Evolutionary conservation across 2,329 filamentous ascomycete species (phyloP).

Genomic region (Cordyceps cateniannulata): DNA sequence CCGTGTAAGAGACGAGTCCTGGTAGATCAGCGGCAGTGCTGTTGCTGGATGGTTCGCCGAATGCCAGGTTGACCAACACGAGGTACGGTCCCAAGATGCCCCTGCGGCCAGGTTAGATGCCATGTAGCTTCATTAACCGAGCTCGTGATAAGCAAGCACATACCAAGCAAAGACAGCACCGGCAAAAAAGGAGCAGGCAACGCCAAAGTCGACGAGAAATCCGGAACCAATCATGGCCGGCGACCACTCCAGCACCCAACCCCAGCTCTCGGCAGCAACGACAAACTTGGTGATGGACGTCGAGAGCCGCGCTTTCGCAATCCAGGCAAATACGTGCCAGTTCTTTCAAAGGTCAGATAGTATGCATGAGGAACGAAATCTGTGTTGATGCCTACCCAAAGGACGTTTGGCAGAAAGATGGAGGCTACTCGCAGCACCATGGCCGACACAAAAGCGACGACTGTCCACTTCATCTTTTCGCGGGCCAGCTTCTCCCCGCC

Average conservation of each 20-base stretch:
- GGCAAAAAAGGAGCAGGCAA: conserved; percentile 3
- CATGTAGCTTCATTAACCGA: not conserved
- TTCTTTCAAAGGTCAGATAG: not conserved
- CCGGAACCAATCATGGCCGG: conserved; percentile 10
- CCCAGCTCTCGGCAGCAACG: conserved; percentile 11
- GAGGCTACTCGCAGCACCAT: conserved; percentile 10
- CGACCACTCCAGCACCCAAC: conserved; percentile 12
- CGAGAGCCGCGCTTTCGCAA: not conserved
- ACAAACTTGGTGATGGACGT: not conserved
- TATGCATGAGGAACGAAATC: not conserved
- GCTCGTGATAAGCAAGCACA: not conserved
- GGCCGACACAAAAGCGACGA: conserved; percentile 8
- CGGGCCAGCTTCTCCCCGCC: conserved; percentile 3
- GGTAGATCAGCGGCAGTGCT: not conserved
- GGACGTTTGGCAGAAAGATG: conserved; percentile 1
- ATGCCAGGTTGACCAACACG: not conserved
- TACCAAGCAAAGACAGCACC: conserved; percentile 4
- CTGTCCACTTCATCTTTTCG: conserved; percentile 10
- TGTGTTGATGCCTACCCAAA: not conserved
- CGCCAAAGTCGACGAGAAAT: conserved; percentile 5
- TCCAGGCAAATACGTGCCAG: conserved; percentile 11
- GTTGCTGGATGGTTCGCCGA: not conserved
- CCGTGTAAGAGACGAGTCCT: not conserved
- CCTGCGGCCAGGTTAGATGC: not conserved
- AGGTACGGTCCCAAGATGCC: conserved; percentile 4